Evolutionary conservation across 805 yeast genomes (phyloP).

Genomic region (Starmerella vaccinii): DNA sequence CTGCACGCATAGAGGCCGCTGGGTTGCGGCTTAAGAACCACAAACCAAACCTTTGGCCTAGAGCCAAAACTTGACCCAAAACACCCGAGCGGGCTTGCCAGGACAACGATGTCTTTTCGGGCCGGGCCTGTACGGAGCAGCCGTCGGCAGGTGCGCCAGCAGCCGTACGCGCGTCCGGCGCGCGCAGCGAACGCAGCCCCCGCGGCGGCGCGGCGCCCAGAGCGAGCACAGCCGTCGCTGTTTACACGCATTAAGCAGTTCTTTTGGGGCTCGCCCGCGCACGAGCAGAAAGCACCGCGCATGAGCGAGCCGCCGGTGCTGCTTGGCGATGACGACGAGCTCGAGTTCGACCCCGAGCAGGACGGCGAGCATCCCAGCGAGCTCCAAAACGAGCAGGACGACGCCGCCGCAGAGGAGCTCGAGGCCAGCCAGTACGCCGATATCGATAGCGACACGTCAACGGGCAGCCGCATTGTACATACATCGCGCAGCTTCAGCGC

Average conservation of each 20-base stretch:
- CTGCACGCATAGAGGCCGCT: neutral
- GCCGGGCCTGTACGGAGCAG: slow-evolving; percentile 6
- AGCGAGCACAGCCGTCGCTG: slow-evolving; percentile 6
- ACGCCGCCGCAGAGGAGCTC: neutral
- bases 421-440: neutral
- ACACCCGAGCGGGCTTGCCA: neutral
- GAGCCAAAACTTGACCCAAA: neutral
- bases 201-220: too few species aligned
- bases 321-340: neutral
- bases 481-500: neutral
- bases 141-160: slow-evolving; percentile 4
- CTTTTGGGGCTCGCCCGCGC: slow-evolving; percentile 10
- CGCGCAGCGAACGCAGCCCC: neutral
- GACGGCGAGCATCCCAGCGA: too few species aligned
- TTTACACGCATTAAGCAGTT: slow-evolving; percentile 14
- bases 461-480: slow-evolving; percentile 6
- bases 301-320: neutral
- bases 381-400: too few species aligned
- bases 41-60: too few species aligned
- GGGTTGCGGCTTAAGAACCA: neutral
- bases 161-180: slow-evolving; percentile 9
- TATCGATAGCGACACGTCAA: slow-evolving; percentile 1
- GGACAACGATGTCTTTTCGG: neutral
- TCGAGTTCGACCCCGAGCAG: neutral
- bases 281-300: neutral